These are phyloP conservation scores for Zymoseptoria pseudotritici DNA, from an alignment of 2,329 filamentous ascomycete species.

Conservation along the genomic window DNA sequence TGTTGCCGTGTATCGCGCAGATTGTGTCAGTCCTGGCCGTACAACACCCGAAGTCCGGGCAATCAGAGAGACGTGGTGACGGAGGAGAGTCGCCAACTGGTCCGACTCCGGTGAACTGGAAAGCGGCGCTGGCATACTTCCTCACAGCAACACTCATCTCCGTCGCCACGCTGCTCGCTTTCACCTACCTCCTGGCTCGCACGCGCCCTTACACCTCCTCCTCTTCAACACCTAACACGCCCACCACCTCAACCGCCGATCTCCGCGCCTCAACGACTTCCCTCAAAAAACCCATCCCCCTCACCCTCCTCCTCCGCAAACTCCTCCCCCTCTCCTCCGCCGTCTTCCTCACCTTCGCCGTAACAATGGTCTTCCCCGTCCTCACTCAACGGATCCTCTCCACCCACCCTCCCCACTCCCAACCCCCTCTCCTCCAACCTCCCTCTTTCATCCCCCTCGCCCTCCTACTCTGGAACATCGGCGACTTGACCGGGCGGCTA, in stretches of 20 bases:
- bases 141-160: slow-evolving; percentile 77
- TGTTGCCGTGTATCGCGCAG: slow-evolving; percentile 80
- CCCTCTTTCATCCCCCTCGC: slow-evolving; percentile 79
- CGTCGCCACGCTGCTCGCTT: slow-evolving; percentile 59
- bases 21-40: slow-evolving; percentile 72
- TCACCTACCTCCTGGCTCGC: slow-evolving; percentile 57
- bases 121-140: slow-evolving; percentile 84
- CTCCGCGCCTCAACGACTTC: slow-evolving; percentile 1
- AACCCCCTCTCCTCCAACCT: slow-evolving; percentile 58
- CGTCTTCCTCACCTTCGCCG: slow-evolving; percentile 70
- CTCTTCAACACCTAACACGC: background rate
- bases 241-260: background rate
- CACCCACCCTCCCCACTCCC: slow-evolving; percentile 35
- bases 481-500: slow-evolving; percentile 73
- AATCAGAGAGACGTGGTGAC: no score
- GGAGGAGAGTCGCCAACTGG: slow-evolving; percentile 6
- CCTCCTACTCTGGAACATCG: slow-evolving; percentile 89
- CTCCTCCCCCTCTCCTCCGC: slow-evolving; percentile 70
- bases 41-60: no score
- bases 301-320: slow-evolving; percentile 65
- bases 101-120: slow-evolving; percentile 45
- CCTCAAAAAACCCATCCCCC: slow-evolving; percentile 36
- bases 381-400: slow-evolving; percentile 57
- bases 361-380: slow-evolving; percentile 93
- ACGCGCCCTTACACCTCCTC: background rate